These are phyloP conservation scores for Penicillium salamii DNA, from an alignment of 495 filamentous ascomycete species.

Conservation along the genomic window DNA sequence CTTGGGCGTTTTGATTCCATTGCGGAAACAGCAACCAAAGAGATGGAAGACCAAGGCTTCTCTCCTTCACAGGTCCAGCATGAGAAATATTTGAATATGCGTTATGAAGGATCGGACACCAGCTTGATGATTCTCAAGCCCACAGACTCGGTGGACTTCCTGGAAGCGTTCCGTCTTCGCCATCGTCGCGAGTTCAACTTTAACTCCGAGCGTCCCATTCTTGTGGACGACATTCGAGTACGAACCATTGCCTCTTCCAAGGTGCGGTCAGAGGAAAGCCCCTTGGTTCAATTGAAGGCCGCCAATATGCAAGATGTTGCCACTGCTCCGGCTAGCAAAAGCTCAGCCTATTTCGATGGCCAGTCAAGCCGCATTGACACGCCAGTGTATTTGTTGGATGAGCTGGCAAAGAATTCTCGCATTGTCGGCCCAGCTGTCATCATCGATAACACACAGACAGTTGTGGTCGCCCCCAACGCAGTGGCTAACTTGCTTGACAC, in stretches of 20 bases:
- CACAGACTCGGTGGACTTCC: constrained; percentile 38
- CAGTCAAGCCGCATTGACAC: constrained; percentile 75
- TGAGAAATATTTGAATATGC: constrained; percentile 53
- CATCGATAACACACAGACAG: constrained; percentile 93
- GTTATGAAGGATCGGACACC: constrained; percentile 53
- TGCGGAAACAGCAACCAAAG: constrained; percentile 29
- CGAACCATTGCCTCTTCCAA: constrained; percentile 43
- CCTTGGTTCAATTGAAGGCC: constrained; percentile 37
- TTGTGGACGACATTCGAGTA: constrained; percentile 55
- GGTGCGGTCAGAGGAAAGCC: constrained; percentile 40
- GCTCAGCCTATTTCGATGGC: constrained; percentile 48
- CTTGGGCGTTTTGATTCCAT: constrained; percentile 33
- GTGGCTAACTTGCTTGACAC: constrained; percentile 46
- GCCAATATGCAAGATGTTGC: constrained; percentile 29
- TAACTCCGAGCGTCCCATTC: constrained; percentile 45
- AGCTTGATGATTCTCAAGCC: constrained; percentile 50
- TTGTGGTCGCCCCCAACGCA: constrained; percentile 82
- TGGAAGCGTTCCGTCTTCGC: constrained; percentile 41
- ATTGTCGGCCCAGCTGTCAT: constrained; percentile 85
- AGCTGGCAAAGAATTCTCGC: constrained; percentile 71
- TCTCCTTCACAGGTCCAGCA: constrained; percentile 38
- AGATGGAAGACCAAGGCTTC: constrained; percentile 42
- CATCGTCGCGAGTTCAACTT: constrained; percentile 55
- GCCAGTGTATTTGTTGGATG: constrained; percentile 78
- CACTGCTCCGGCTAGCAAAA: constrained; percentile 25